Evolutionary conservation across 768 basidiomycete genomes (phyloP), one percentile per base, ranked within the genome.

Genomic region (Mycena latifolia): DNA sequence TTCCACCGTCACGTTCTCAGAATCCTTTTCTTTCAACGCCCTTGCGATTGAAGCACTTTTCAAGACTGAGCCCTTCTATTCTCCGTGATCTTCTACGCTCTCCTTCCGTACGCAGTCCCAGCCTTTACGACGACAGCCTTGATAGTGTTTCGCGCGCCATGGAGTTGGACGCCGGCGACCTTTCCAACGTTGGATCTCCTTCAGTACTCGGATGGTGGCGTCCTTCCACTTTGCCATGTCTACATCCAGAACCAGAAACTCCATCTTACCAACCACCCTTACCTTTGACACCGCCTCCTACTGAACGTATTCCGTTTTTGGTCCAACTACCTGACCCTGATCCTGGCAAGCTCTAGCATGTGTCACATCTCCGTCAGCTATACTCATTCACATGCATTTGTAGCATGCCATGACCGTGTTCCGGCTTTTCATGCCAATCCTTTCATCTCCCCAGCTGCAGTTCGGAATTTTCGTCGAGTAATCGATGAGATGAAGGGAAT

Each of bases 11-110:
- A 1, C n/a, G 45, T 33, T 54, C 61, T 41, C 61, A 71, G 54
- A 68, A 73, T 56, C 65, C 71, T 1, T 74, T 70, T 56, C 66
- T 74, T 43, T 73, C 73, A 20, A 74, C 73, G 15, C 73, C 73
- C 20, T 39, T 74, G 54, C 70, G 73, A 27, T 53, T 68, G 22
- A 73, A 71, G 43, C 67, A 74, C 39, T 74, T 73, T 57, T 66
- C 73, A n/a, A 68, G 54, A 43, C 62, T 73, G 24, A 71, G 68
- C 52, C 73, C 72, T 7, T 65, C 59, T 12, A 70, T 66, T 47
- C 57, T 74, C 10, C 70, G 72, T 15, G 66, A 24, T 0, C 52
- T 74, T 22, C 46, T 74, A 41, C 70, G 70, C 41, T 73, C 72
- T 24, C 73, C 73, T 18, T 71, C 73, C 17, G 22, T 73, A 39